phyloP scores from a whole-genome alignment of 1,284 basidiomycete genomes.

The Psilocybe mexicana region DNA sequence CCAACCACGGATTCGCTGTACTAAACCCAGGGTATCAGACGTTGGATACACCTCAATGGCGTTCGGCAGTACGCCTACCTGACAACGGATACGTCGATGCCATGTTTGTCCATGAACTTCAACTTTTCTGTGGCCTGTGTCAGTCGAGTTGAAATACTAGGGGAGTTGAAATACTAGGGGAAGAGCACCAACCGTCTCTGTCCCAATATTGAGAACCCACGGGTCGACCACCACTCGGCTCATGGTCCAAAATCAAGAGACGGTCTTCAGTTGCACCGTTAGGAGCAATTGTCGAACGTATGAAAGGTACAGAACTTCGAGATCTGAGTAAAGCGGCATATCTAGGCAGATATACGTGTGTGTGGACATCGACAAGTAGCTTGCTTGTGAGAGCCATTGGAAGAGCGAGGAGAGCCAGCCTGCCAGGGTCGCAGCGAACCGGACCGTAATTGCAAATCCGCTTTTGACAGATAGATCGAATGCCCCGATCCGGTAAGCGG shows the following conservation, averaged over 20 bases:
- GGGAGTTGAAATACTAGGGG: not conserved
- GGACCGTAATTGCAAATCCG: constrained; percentile 10
- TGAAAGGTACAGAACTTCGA: constrained; percentile 63
- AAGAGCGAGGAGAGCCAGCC: constrained; percentile 4
- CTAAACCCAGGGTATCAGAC: constrained; percentile 31
- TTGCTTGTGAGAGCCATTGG: constrained; percentile 29
- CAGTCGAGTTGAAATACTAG: constrained; percentile 2
- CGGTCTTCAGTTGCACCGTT: constrained; percentile 59
- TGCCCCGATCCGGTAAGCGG: constrained; percentile 9
- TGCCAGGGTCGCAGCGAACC: not conserved
- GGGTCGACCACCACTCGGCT: constrained; percentile 71
- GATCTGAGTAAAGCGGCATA: constrained; percentile 67
- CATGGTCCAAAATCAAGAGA: constrained; percentile 73
- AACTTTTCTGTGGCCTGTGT: constrained; percentile 53
- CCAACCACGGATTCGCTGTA: constrained; percentile 87
- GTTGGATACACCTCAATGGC: not conserved
- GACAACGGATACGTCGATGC: constrained; percentile 70
- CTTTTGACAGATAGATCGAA: constrained; percentile 7
- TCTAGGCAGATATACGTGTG: constrained; percentile 78
- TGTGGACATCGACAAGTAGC: constrained; percentile 75
- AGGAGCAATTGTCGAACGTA: constrained; percentile 51
- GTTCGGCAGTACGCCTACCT: constrained; percentile 38
- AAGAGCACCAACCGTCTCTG: constrained; percentile 37
- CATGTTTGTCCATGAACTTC: constrained; percentile 76
- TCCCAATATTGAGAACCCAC: constrained; percentile 76